Base-by-base conservation (phyloP, 306 rosid genomes). In the Canavalia gladiata region DNA sequence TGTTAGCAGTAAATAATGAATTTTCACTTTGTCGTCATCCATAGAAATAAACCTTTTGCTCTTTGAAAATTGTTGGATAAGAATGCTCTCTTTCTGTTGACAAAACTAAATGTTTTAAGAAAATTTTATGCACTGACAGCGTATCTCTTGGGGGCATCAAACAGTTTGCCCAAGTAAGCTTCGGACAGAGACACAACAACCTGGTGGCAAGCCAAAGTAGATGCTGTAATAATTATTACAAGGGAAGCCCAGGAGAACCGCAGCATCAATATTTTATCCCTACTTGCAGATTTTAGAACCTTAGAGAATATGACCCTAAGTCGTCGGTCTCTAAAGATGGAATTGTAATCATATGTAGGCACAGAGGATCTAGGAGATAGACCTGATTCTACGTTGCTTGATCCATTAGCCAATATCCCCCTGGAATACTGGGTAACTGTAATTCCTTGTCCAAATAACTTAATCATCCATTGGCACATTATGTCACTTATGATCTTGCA, bases 241-340 rank as follows among this genome's bases (percentile, higher is more conserved):
- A 87, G 64, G 80, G 97, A 93, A 68, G 89, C 83, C 97, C 91
- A 95, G 79, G 43, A 90, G 74, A 95, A 85, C 76, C 88, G 90
- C 84, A 93, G 65, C 87, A 88, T 84, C 87, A 93, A 69, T 54
- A 74, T 2, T 57, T 90, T 94, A 67, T 88, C 80, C 56, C 78
- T 87, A 56, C 94, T 90, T 1, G 90, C 90, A 3, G 99, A 91
- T 82, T 86, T 89, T 8, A 95, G 79, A 66, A 87, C 75, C 45
- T 86, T 79, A 0, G 83, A 86, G 87, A 93, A 84, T 77, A 95
- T 92, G 84, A 93, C 81, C 79, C 80, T 91, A 57, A 95, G 89
- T 60, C 97, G 93, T 12, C 90, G 90, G 84, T 93, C 97, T 82
- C 84, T 82, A 68, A 88, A 83, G 86, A 95, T 68, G 80, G 90